These are phyloP conservation scores for Cucurbita pepo DNA, from an alignment of 306 rosid species.

Conservation along the genomic window DNA sequence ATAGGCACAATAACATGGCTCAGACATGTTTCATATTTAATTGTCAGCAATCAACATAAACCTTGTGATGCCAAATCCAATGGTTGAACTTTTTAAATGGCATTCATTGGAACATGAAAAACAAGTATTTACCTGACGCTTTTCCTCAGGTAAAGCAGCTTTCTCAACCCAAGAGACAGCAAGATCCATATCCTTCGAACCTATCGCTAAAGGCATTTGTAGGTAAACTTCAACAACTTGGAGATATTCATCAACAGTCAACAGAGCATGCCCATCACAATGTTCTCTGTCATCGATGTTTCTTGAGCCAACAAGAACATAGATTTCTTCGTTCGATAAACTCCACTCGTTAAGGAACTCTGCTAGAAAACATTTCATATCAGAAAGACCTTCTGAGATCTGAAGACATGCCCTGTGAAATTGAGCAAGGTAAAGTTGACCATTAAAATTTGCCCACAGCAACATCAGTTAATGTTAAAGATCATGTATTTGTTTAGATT, in stretches of 20 bases:
- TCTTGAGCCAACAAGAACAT: conserved; percentile 23
- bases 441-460: background rate
- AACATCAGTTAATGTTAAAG: no score
- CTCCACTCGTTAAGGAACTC: conserved; percentile 64
- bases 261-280: conserved; percentile 10
- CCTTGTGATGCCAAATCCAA: background rate
- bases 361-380: conserved; percentile 30
- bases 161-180: conserved; percentile 70
- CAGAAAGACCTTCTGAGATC: conserved; percentile 33
- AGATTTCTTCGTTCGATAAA: conserved; percentile 31
- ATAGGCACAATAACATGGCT: background rate
- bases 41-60: background rate
- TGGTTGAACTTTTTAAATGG: background rate
- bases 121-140: conserved; percentile 41
- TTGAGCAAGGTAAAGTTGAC: background rate
- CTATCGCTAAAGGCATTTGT: conserved; percentile 25
- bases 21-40: background rate
- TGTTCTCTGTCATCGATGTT: conserved; percentile 12
- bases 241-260: conserved; percentile 39
- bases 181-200: conserved; percentile 25
- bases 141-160: conserved; percentile 56
- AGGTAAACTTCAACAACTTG: conserved; percentile 58
- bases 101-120: background rate
- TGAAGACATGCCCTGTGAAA: conserved; percentile 49
- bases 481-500: no score